These are phyloP conservation scores for Aspergillus avenaceus DNA, from an alignment of 495 filamentous ascomycete species.

Conservation along the genomic window DNA sequence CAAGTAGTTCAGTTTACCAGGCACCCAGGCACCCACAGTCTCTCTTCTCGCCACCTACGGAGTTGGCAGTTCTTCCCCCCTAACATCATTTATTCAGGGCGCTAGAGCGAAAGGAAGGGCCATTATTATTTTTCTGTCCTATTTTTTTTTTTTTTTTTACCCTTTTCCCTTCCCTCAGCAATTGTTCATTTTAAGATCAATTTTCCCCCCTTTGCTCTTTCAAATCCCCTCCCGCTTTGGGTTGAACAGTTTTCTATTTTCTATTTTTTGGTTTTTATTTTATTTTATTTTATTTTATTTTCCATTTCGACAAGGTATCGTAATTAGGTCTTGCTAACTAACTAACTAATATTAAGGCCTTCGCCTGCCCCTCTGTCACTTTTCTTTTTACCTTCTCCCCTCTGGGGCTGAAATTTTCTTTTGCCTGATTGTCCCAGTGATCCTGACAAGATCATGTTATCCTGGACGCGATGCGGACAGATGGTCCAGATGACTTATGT, in stretches of 20 bases:
- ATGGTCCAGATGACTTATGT: neutral
- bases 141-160: conserved; percentile 1
- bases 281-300: neutral
- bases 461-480: neutral
- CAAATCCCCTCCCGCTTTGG: conserved; percentile 2
- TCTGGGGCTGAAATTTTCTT: neutral
- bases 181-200: neutral
- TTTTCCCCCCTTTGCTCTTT: conserved; percentile 1
- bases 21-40: neutral
- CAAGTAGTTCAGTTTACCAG: neutral
- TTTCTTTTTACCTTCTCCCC: neutral
- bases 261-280: neutral
- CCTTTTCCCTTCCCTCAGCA: neutral
- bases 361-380: neutral
- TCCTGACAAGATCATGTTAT: neutral
- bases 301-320: neutral
- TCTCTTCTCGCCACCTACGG: conserved; percentile 9
- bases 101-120: neutral
- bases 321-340: neutral
- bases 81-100: conserved; percentile 1
- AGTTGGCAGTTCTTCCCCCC: conserved; percentile 3
- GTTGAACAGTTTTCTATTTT: neutral
- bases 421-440: neutral
- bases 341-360: neutral
- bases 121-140: too few relatives aligned